phyloP scores from a whole-genome alignment of 2,329 filamentous ascomycete species.

The Trichoderma sp. region DNA sequence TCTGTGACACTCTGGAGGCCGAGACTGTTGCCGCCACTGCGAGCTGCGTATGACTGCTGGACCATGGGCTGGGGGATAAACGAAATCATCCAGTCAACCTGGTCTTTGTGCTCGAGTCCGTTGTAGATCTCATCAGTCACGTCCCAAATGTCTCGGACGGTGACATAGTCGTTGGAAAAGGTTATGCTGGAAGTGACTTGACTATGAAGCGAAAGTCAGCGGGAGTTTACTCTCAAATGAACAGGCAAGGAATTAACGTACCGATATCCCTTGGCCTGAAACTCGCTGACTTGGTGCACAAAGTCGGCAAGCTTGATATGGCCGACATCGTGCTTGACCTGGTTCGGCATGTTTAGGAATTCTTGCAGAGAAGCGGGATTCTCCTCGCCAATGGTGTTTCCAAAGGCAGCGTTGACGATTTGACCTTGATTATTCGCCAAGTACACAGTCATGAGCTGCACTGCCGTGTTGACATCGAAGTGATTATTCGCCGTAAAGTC shows the following conservation, averaged over 20 bases:
- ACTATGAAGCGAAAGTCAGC: background rate
- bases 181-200: slow-evolving; percentile 22
- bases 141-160: slow-evolving; percentile 20
- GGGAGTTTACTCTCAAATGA: background rate
- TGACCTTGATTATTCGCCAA: background rate
- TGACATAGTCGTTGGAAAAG: slow-evolving; percentile 19
- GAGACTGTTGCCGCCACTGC: slow-evolving; percentile 21
- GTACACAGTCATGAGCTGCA: slow-evolving; percentile 12
- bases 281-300: slow-evolving; percentile 21
- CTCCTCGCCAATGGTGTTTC: slow-evolving; percentile 1
- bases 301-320: slow-evolving; percentile 20
- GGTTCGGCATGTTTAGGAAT: slow-evolving; percentile 21
- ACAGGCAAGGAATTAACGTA: background rate
- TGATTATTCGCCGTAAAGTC: slow-evolving; percentile 9
- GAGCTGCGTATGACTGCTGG: slow-evolving; percentile 11
- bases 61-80: slow-evolving; percentile 21
- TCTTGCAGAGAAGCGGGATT: slow-evolving; percentile 17
- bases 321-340: slow-evolving; percentile 3
- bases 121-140: slow-evolving; percentile 19
- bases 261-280: slow-evolving; percentile 21
- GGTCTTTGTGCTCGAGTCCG: slow-evolving; percentile 16
- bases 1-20: slow-evolving; percentile 12
- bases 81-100: slow-evolving; percentile 23
- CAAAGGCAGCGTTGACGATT: slow-evolving; percentile 14
- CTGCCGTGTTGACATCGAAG: background rate